Evolutionary conservation across 306 rosid species (phyloP), one percentile per base, ranked within the genome.

Genomic region (Dalbergia oliveri): DNA sequence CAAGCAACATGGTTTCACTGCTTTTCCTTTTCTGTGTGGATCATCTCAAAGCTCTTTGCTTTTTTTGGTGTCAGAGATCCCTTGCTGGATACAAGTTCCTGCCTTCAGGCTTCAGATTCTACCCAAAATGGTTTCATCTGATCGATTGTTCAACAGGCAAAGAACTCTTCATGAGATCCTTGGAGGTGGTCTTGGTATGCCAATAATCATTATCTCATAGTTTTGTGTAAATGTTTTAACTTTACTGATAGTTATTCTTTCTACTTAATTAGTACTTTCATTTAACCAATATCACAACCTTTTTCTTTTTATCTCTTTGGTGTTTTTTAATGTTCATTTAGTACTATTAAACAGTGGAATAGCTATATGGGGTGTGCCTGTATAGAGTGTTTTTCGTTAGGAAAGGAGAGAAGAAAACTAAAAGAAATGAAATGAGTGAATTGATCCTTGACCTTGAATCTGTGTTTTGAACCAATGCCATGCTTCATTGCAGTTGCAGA

Each of bases 101-200:
- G 5, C 16, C 9, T 49, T 11, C 5, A 50, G 41, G 41, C 53
- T 69, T 78, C 76, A 49, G 68, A 43, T 51, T 49, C 69, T 51
- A 10, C 57, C n/a, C 34, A n/a, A 60, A 74, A 89, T 94, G 98
- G 89, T 74, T 83, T 94, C 97, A 44, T 84, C 90, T 45, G 92
- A 85, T 72, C 88, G 92, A 62, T 82, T 94, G 82, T 94, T 92
- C 82, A 75, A 82, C 69, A 83, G 94, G 82, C 82, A 89, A 62
- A 88, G 92, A 87, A 84, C 82, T 19, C 75, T 94, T 73, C 97
- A 94, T 81, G 79, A 94, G 86, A 88, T 91, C 83, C 90, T 94
- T 72, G 98, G 98, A 77, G 90, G 82, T 62, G 93, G 97, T 85
- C 88, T 88, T 26, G 84, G 98, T 94, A 84, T 79, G 89, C 57